A percentile compares a stretch with the other conserved stretches of the same genome.
These are phyloP conservation scores for Elaeis oleifera DNA, from an alignment of 202 grass and related monocot species.

Conservation along the genomic window DNA sequence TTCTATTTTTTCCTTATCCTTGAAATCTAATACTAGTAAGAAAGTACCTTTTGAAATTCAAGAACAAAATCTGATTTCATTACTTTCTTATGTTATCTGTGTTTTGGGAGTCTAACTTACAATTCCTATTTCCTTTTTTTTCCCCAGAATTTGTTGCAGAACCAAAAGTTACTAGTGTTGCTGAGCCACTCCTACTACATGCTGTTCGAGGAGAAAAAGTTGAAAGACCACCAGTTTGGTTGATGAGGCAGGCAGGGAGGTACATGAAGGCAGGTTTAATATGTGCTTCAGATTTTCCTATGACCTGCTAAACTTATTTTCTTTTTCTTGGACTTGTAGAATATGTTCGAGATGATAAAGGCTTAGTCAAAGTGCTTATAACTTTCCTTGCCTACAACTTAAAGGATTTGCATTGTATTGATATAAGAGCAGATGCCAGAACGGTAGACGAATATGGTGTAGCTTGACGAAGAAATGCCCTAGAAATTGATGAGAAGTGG, in stretches of 20 bases:
- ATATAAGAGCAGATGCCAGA: no score
- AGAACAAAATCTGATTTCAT: no score
- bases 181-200: conserved; percentile 70
- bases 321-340: neutral
- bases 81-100: no score
- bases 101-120: no score
- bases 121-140: neutral
- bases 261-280: conserved; percentile 96
- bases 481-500: no score
- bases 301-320: conserved; percentile 6
- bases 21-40: no score
- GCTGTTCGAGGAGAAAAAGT: conserved; percentile 81
- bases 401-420: no score
- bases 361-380: neutral
- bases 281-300: conserved; percentile 1
- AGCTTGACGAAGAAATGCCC: no score
- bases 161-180: conserved; percentile 23
- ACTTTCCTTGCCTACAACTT: neutral
- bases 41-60: no score
- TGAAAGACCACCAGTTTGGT: conserved; percentile 88
- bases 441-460: no score
- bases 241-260: conserved; percentile 98
- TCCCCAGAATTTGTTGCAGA: conserved; percentile 54
- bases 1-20: no score
- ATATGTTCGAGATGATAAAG: neutral